A percentile compares a stretch with the other conserved stretches of the same genome.
Conservation (phyloP, 768 basidiomycete species). For the Cubamyces sp. region DNA sequence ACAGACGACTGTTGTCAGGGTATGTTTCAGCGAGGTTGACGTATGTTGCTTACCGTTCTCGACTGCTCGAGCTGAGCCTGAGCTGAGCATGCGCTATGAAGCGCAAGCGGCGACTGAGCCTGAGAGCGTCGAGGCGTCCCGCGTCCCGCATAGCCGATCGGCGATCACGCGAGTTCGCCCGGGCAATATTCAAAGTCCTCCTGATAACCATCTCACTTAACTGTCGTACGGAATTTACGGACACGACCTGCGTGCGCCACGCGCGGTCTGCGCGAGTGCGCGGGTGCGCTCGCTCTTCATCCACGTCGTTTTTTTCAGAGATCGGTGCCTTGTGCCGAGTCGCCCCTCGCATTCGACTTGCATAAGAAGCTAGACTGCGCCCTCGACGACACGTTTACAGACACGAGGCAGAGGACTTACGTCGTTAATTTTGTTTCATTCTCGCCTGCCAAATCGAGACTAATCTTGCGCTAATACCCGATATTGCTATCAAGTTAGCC, state of each 20-base stretch:
- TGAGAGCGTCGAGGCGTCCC: slow-evolving; percentile 4
- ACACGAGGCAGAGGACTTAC: slow-evolving; percentile 10
- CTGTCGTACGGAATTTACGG: neutral
- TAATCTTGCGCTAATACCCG: neutral
- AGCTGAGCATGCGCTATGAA: neutral
- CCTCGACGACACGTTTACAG: slow-evolving; percentile 1
- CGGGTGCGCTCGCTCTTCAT: no score
- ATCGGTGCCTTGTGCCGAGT: slow-evolving; percentile 5
- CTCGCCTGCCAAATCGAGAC: slow-evolving; percentile 6
- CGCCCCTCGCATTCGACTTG: neutral
- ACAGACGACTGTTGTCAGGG: neutral
- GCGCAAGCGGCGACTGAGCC: neutral
- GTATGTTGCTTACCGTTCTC: slow-evolving; percentile 1
- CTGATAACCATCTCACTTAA: neutral
- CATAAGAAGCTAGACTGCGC: slow-evolving; percentile 5
- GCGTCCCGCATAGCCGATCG: slow-evolving; percentile 4
- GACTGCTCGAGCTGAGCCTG: neutral
- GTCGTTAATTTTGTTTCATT: slow-evolving; percentile 15
- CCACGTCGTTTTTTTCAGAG: neutral
- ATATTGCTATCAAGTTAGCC: slow-evolving; percentile 8
- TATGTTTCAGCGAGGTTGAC: neutral
- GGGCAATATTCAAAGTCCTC: neutral
- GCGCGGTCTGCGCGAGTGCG: no score
- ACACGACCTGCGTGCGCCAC: neutral
- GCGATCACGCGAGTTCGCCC: neutral